Conservation (phyloP, 1,284 basidiomycete species). For the Cryptococcus deneoformans region DNA sequence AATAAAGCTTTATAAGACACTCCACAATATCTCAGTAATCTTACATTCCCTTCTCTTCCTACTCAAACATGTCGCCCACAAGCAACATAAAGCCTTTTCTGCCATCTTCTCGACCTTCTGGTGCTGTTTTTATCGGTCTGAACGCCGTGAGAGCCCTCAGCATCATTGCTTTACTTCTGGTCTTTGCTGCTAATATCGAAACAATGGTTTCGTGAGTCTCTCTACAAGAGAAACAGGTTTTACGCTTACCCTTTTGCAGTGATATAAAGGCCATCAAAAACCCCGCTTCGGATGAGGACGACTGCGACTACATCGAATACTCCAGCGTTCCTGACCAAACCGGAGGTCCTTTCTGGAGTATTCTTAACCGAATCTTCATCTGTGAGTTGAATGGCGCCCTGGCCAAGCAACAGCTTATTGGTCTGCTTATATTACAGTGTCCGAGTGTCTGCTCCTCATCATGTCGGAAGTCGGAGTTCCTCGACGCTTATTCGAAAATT, state of each 20-base stretch:
- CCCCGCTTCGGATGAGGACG: conserved; percentile 20
- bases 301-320: conserved; percentile 73
- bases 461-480: conserved; percentile 77
- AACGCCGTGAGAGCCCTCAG: conserved; percentile 73
- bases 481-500: conserved; percentile 65
- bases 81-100: conserved; percentile 29
- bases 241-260: conserved; percentile 20
- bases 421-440: conserved; percentile 45
- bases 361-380: conserved; percentile 76
- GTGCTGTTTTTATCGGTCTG: conserved; percentile 61
- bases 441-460: conserved; percentile 69
- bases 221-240: not conserved
- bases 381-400: conserved; percentile 30
- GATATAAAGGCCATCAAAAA: conserved; percentile 65
- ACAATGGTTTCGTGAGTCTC: conserved; percentile 62
- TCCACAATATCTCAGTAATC: not conserved
- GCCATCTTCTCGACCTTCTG: conserved; percentile 29
- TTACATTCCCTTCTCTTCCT: not conserved
- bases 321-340: conserved; percentile 74
- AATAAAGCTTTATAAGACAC: not conserved
- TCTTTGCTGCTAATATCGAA: conserved; percentile 72
- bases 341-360: conserved; percentile 81
- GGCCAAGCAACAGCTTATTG: not conserved
- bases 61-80: conserved; percentile 5
- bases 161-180: conserved; percentile 65